Evolutionary conservation across 116 monocot genomes (phyloP).

Genomic region (Posidonia oceanica): DNA sequence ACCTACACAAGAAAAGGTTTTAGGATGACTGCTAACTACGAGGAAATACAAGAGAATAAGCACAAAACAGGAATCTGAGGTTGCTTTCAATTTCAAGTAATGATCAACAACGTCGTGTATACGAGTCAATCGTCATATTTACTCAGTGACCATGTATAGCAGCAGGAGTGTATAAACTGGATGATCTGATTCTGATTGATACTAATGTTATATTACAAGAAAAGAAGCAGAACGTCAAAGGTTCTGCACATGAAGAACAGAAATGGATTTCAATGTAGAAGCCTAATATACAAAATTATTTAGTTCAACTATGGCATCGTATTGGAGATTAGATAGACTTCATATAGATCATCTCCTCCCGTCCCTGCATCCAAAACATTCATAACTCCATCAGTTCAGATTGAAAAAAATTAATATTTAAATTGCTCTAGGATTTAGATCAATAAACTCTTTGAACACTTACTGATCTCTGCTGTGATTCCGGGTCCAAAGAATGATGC

Average conservation of each 20-base stretch:
- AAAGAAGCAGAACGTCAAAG: neutral
- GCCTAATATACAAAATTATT: neutral
- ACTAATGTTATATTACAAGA: neutral
- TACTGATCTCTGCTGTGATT: conserved; percentile 78
- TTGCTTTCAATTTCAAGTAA: too few species aligned
- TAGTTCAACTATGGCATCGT: conserved; percentile 1
- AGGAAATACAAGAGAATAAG: too few species aligned
- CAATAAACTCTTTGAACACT: neutral
- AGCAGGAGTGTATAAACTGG: neutral
- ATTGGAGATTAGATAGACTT: conserved; percentile 71
- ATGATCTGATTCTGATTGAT: neutral
- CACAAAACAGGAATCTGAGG: too few species aligned
- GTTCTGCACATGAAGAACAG: neutral
- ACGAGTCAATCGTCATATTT: neutral
- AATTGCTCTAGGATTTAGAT: neutral
- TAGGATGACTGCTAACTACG: too few species aligned
- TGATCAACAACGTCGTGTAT: neutral
- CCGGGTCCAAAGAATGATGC: conserved; percentile 96
- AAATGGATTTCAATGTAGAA: neutral
- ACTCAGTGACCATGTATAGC: neutral
- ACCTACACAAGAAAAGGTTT: too few species aligned
- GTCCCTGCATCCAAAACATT: conserved; percentile 24
- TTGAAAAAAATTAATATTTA: neutral
- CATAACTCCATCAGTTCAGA: neutral
- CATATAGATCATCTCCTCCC: conserved; percentile 49